Base-by-base conservation (phyloP, 176 grass and related monocot species). In the Olyra latifolia region DNA sequence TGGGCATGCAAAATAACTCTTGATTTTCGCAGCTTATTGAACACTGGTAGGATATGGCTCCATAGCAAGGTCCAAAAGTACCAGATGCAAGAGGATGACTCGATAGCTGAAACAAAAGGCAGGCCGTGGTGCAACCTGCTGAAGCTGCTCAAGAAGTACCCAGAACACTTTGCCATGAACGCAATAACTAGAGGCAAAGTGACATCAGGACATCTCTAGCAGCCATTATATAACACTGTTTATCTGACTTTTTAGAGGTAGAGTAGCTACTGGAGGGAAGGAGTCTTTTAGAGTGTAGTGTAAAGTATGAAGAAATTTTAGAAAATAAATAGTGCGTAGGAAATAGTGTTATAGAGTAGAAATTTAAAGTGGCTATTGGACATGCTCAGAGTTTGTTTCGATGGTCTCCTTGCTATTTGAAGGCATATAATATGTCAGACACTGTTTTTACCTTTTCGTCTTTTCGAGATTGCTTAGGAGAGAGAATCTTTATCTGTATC, bases 71-170 rank as follows among this genome's bases (percentile, higher is more conserved):
- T 87, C 24, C 83, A 59, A 53, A 89, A 24, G 55, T 93, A 89
- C 69, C 70, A 91, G 29, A 48, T 46, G 46, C 80, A 74, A 42
- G 83, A 91, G 69, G 88, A 68, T 12, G 74, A 81, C 72, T 71
- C 80, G 0, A 87, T 80, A 30, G 28, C 55, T 75, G 83, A 84
- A 79, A 72, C 69, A n/a, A 73, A 88, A 80, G 62, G 77, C 10
- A 84, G 41, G 56, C 83, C 91, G 0, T 93, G 91, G 86, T 58
- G 44, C 80, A 79, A 45, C 38, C 66, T 97, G 48, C 65, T 91
- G 77, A 39, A 74, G 32, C 86, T 97, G 56, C 68, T 93, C 54
- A 83, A 44, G 69, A 91, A 85, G 66, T 81, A 91, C 54, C 93
- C 88, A 5, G 83, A 93, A 43, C 74, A 80, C 60, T 97, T 93